Conservation (phyloP, 257 asterid species). For the Ligustrum vulgare region DNA sequence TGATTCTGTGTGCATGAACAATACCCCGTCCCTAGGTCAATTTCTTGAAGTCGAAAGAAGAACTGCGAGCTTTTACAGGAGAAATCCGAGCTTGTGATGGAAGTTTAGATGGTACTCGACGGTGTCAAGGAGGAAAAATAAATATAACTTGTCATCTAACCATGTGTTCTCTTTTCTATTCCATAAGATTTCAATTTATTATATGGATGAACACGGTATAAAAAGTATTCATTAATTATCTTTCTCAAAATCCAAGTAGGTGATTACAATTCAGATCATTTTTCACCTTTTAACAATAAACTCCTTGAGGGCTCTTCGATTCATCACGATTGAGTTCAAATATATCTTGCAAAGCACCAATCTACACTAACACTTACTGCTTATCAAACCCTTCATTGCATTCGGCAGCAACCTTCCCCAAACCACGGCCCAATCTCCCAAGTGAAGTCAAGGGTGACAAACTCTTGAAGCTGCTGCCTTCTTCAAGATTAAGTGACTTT, state of each 20-base stretch:
- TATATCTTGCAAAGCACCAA: conserved; percentile 2
- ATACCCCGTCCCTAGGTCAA: conserved; percentile 57
- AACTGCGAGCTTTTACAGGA: conserved; percentile 34
- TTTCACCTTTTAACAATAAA: neutral
- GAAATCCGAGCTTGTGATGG: conserved; percentile 21
- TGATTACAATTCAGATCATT: neutral
- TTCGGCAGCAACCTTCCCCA: conserved; percentile 57
- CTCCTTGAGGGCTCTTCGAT: conserved; percentile 20
- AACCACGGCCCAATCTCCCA: conserved; percentile 53
- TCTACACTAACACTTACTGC: conserved; percentile 17
- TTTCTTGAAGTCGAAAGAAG: conserved; percentile 69
- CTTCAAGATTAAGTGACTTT: conserved; percentile 43
- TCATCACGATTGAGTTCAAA: neutral
- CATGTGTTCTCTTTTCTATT: neutral
- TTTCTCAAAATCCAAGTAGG: neutral
- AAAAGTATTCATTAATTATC: neutral
- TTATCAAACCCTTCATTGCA: conserved; percentile 44
- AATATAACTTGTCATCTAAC: neutral
- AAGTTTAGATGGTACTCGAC: neutral
- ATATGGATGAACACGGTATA: neutral
- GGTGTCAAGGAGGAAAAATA: neutral
- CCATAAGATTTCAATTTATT: neutral
- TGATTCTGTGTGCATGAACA: conserved; percentile 50
- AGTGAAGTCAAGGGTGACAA: conserved; percentile 62
- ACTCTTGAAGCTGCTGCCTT: conserved; percentile 61